Evolutionary conservation across 2,329 filamentous ascomycete species (phyloP), one percentile per base, ranked within the genome.

Genomic region (Claviceps purpurea): DNA sequence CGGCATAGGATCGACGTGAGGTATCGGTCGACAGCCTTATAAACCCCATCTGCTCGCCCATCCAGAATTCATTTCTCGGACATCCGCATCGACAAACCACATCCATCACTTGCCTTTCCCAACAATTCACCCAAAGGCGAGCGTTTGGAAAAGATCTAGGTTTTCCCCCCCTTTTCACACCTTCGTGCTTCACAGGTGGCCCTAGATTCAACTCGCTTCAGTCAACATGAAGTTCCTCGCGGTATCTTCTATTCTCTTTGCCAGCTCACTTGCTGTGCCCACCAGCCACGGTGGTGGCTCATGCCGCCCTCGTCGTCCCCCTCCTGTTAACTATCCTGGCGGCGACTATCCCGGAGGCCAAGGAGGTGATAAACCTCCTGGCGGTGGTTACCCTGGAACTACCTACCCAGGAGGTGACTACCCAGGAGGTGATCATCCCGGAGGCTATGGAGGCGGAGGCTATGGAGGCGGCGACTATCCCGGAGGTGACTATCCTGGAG

Each of bases 141-240:
- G 30, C 8, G 11, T 45, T 24, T 30, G 5, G 18, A 50, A 44
- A 40, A 34, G 10, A 34, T 34, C 10, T 34, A 34, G 30, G 26
- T 30, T 30, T n/a, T 26, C 24, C 20, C 13, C n/a, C 14, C 46
- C 30, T 16, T n/a, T 49, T 26, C 41, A 44, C 49, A 30, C 47
- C 24, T 41, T 53, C 38, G 40, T 40, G 22, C 41, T 22, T 11
- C n/a, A 11, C 22, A 5, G 11, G 18, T 42, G 18, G n/a, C 13
- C 20, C 20, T 4, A 20, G 40, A 42, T 4, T 42, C 14, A 3
- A n/a, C 10, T 22, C 20, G 1, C 42, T 13, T 14, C 5, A 11
- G 20, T 41, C 46, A 58, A 50, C 22, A 58, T 58, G 56, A 52
- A 56, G 52, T 56, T 56, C 50, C 44, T 57, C 46, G 46, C 48